Percentiles rank a stretch among this genome's conserved stretches.
Evolutionary conservation across 257 asterid species (phyloP).

Genomic region (Cruciata laevipes): DNA sequence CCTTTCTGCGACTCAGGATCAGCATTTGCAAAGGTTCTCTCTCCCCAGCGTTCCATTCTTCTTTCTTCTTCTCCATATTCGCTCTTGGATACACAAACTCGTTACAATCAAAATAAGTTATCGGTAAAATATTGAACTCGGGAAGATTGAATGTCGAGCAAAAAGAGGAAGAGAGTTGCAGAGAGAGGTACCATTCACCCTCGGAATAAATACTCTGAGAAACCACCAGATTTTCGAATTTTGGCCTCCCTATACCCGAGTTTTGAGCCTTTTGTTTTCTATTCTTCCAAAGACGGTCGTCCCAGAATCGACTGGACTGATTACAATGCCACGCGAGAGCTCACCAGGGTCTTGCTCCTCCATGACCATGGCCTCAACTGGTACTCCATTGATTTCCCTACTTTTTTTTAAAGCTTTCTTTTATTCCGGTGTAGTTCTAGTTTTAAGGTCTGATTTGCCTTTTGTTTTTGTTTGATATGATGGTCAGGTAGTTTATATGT

Average conservation of each 20-base stretch:
- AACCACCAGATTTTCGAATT: slow-evolving; percentile 67
- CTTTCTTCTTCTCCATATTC: too few species aligned
- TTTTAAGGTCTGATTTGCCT: too few species aligned
- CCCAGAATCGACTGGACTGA: slow-evolving; percentile 93
- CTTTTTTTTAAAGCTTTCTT: not conserved
- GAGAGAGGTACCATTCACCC: slow-evolving; percentile 52
- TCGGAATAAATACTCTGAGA: slow-evolving; percentile 68
- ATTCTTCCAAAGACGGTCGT: slow-evolving; percentile 45
- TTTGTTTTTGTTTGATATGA: not conserved
- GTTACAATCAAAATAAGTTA: too few species aligned
- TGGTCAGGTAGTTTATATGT: not conserved
- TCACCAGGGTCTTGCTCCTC: slow-evolving; percentile 66
- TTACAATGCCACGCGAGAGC: slow-evolving; percentile 89
- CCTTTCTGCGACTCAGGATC: too few species aligned
- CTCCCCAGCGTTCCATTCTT: too few species aligned
- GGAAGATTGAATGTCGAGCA: slow-evolving; percentile 38
- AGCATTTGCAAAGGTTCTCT: too few species aligned
- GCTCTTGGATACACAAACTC: too few species aligned
- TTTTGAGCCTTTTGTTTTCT: slow-evolving; percentile 59
- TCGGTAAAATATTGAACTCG: too few species aligned
- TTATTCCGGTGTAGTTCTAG: too few species aligned
- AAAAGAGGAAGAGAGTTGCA: slow-evolving; percentile 56
- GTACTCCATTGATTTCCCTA: slow-evolving; percentile 18
- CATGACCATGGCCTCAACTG: slow-evolving; percentile 75
- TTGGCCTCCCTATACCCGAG: slow-evolving; percentile 61